A percentile compares a stretch with the other conserved stretches of the same genome.
phyloP scores from a whole-genome alignment of 257 asterid species.

The Apocynum venetum region DNA sequence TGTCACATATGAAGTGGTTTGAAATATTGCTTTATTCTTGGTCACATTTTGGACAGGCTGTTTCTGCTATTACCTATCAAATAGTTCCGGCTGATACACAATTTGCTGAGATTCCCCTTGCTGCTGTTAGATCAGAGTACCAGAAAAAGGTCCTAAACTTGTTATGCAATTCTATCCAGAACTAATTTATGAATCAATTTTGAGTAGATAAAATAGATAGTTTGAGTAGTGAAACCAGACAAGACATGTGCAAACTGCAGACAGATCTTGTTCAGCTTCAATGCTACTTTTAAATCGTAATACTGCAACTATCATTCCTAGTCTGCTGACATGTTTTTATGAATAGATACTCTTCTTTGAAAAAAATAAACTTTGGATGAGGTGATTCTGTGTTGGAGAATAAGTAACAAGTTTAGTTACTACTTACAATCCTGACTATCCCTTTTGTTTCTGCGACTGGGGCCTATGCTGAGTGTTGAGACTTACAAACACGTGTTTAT shows the following conservation, averaged over 20 bases:
- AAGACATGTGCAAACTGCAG: neutral
- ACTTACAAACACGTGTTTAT: neutral
- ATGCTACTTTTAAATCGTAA: neutral
- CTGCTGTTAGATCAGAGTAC: constrained; percentile 60
- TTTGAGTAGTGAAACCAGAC: neutral
- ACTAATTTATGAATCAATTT: neutral
- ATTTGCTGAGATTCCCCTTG: constrained; percentile 92
- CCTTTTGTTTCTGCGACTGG: neutral
- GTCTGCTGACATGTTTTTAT: neutral
- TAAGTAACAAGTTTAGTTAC: neutral
- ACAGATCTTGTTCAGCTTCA: neutral
- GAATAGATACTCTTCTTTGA: neutral
- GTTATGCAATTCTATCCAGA: constrained; percentile 9
- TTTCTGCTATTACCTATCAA: constrained; percentile 88
- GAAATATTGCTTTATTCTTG: neutral
- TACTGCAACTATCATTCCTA: neutral
- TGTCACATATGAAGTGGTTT: neutral
- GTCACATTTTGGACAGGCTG: constrained; percentile 39
- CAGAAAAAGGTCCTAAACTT: constrained; percentile 61
- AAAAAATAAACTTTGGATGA: neutral
- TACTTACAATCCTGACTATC: neutral
- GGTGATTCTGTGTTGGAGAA: neutral
- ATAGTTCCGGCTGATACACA: constrained; percentile 81
- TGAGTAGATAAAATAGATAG: neutral
- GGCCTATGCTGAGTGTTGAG: neutral